Percentiles rank a stretch among this genome's conserved stretches.
Evolutionary conservation across 352 stramenopile species (phyloP).

Genomic region (Phytophthora vignae): DNA sequence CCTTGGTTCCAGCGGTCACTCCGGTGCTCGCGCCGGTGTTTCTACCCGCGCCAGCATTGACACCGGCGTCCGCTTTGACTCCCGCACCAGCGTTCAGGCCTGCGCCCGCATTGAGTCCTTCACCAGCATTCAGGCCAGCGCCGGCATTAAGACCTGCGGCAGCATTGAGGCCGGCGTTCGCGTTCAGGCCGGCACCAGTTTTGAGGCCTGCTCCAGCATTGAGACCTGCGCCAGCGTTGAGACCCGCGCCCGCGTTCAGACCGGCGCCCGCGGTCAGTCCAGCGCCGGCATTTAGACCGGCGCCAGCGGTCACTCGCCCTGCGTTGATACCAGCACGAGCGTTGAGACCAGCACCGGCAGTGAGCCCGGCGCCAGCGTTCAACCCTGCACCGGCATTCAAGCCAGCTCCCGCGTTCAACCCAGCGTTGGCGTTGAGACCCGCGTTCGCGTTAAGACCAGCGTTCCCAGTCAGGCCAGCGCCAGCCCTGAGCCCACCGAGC

Average conservation of each 20-base stretch:
- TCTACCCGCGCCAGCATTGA: neutral
- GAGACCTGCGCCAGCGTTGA: neutral
- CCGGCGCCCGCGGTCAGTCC: neutral
- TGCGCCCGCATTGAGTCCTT: neutral
- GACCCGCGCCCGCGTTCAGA: neutral
- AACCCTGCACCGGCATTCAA: neutral
- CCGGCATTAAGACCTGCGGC: neutral
- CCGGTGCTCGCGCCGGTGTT: neutral
- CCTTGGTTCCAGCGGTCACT: no score
- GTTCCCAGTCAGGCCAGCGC: neutral
- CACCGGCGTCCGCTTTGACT: neutral
- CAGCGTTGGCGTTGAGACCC: neutral
- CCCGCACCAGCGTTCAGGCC: neutral
- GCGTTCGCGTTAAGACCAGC: slow-evolving; percentile 3
- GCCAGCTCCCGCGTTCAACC: neutral
- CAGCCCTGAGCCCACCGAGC: neutral
- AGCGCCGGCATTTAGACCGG: neutral
- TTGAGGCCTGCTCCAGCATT: neutral
- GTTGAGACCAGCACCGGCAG: neutral
- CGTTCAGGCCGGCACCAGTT: neutral
- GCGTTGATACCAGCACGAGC: neutral
- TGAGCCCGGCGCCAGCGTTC: neutral
- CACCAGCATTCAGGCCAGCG: neutral
- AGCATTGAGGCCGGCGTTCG: neutral
- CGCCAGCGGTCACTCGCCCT: no score